A percentile compares a stretch with the other conserved stretches of the same genome.
Conservation (phyloP, 202 grass and related monocot genomes). For the Saccharum hybrid region DNA sequence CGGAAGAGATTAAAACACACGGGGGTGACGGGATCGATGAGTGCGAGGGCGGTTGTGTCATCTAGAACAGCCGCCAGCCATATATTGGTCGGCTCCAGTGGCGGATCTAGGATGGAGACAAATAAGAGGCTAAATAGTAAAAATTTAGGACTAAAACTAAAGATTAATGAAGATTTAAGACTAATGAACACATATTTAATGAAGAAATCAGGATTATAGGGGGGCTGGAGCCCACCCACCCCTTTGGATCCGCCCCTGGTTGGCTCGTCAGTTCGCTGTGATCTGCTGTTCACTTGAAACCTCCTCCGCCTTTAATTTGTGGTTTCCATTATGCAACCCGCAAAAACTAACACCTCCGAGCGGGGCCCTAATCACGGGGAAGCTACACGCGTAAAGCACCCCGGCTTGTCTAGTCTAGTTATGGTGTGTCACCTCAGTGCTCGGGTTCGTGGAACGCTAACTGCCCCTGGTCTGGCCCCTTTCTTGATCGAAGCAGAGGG, state of each 20-base stretch:
- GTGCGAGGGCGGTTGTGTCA: not conserved
- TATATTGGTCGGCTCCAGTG: too few relatives aligned
- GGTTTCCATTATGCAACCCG: conserved; percentile 12
- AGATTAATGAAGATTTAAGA: too few relatives aligned
- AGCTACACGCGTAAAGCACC: conserved; percentile 38
- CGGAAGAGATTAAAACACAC: not conserved
- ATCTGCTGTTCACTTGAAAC: not conserved
- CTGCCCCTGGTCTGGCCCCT: conserved; percentile 36
- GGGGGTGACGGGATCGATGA: too few relatives aligned
- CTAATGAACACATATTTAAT: too few relatives aligned
- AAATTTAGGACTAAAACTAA: too few relatives aligned
- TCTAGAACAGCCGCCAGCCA: not conserved
- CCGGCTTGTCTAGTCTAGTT: conserved; percentile 24
- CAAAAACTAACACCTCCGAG: not conserved
- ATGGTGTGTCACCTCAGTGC: conserved; percentile 34
- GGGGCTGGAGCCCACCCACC: too few relatives aligned
- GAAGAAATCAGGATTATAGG: too few relatives aligned
- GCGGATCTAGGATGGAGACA: too few relatives aligned
- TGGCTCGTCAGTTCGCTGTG: conserved; percentile 12
- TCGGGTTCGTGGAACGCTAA: conserved; percentile 46
- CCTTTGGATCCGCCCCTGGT: not conserved
- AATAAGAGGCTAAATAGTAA: too few relatives aligned
- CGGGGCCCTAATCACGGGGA: not conserved
- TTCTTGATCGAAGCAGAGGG: conserved; percentile 37
- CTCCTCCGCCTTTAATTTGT: not conserved